Base-by-base conservation (phyloP, 2,329 filamentous ascomycete genomes). In the Fusarium musae region DNA sequence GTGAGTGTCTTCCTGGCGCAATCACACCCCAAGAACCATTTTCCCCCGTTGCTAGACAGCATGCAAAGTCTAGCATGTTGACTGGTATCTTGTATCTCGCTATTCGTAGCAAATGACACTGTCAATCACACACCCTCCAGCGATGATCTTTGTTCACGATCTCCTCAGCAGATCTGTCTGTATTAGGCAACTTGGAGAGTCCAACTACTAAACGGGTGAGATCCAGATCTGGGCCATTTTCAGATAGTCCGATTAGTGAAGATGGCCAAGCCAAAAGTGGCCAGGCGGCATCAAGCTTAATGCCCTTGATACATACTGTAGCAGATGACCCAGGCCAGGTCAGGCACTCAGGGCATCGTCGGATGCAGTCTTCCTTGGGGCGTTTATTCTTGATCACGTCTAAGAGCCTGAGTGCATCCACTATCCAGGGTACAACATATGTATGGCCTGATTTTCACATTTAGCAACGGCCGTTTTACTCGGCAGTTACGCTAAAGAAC, bases 171-270 rank as follows among this genome's bases (percentile, higher is more conserved):
- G 34, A 46, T 52, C 32, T 63, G 56, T 28, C 66, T 52, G 30
- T 21, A 56, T 68, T 60, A 44, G 58, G 70, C 53, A 74, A 68
- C 64, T 30, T 32, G 13, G 49, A 49, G 66, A 73, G 61, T 32
- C 16, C 30, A 34, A 71, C 28, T 36, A 49, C 19, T 44, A 26
- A 44, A 30, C 32, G 28, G 39, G 21, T 23, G 39, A 54, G 42
- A 36, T 32, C 57, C 53, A 53, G 54, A 69, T 32, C 43, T 39
- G 32, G 23, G 32, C 54, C 46, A 67, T 60, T 43, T 19, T 50
- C 52, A 43, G 47, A 69, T 64, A 49, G 50, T 69, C 49, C 34
- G 44, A 68, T 46, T 34, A 58, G 40, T 49, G 43, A 61, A 36
- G 17, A 36, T 66, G 32, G 69, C 64, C 68, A 61, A 43, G 21